Percentiles rank a stretch among this genome's conserved stretches.
These are phyloP conservation scores for Penicillium macrosclerotiorum DNA, from an alignment of 495 filamentous ascomycete species.

Conservation along the genomic window DNA sequence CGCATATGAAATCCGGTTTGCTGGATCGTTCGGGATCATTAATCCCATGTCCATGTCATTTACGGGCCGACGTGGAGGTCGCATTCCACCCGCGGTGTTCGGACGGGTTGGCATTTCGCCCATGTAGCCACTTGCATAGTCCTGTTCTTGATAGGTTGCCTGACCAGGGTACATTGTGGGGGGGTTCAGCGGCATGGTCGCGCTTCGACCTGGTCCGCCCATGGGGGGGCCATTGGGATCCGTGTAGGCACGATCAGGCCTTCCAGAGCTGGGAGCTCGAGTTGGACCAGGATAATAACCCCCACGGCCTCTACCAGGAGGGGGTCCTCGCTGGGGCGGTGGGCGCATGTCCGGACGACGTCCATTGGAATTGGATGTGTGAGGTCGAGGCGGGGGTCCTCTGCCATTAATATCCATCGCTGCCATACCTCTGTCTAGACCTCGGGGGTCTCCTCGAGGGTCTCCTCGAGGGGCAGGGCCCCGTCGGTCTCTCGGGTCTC, in stretches of 20 bases:
- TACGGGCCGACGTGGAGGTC: constrained; percentile 13
- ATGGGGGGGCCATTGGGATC: constrained; percentile 31
- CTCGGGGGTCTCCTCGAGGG: too few relatives aligned
- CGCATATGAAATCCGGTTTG: constrained; percentile 25
- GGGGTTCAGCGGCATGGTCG: constrained; percentile 35
- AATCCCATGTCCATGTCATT: constrained; percentile 19
- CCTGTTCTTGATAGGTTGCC: constrained; percentile 31
- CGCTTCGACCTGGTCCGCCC: constrained; percentile 32
- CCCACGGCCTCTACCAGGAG: constrained; percentile 20
- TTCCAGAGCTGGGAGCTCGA: constrained; percentile 28
- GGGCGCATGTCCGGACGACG: constrained; percentile 31
- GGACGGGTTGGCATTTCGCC: constrained; percentile 20
- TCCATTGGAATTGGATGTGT: constrained; percentile 37
- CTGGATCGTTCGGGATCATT: constrained; percentile 19
- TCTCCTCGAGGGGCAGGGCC: constrained; percentile 19
- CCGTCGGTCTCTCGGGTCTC: constrained; percentile 23
- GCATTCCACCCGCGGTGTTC: constrained; percentile 26
- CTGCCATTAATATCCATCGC: constrained; percentile 54
- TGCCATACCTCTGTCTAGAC: constrained; percentile 54
- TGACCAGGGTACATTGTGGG: constrained; percentile 36
- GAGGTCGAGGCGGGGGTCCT: constrained; percentile 34
- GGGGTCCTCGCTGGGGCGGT: constrained; percentile 27
- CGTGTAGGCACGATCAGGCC: constrained; percentile 26
- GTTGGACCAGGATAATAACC: constrained; percentile 23
- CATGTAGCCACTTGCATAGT: constrained; percentile 16